phyloP scores from a whole-genome alignment of 2,329 filamentous ascomycete species.

The Pochonia chlamydosporia region DNA sequence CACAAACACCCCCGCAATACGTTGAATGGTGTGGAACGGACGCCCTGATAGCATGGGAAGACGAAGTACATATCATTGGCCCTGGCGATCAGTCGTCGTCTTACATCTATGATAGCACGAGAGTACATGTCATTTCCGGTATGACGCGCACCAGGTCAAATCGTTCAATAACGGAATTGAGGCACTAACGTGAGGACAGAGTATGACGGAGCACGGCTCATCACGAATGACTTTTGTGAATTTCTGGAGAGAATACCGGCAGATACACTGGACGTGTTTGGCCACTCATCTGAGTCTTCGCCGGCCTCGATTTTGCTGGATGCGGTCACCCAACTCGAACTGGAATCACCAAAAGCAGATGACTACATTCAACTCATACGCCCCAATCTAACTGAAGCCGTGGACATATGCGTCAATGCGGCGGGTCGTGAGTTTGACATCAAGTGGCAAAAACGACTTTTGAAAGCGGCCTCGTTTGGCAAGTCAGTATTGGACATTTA shows the following conservation, averaged over 20 bases:
- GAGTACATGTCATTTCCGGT: constrained; percentile 84
- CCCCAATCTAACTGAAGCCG: constrained; percentile 80
- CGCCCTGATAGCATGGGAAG: constrained; percentile 93
- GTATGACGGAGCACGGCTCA: constrained; percentile 77
- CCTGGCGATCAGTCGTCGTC: constrained; percentile 69
- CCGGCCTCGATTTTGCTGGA: constrained; percentile 90
- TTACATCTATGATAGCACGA: constrained; percentile 84
- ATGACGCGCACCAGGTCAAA: constrained; percentile 23
- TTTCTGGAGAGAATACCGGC: constrained; percentile 92
- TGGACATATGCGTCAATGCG: constrained; percentile 88
- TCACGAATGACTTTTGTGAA: constrained; percentile 93
- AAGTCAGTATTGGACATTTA: constrained; percentile 97
- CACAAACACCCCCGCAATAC: constrained; percentile 77
- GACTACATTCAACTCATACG: constrained; percentile 96
- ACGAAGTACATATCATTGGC: constrained; percentile 91
- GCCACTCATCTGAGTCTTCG: constrained; percentile 80
- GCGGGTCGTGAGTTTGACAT: constrained; percentile 86
- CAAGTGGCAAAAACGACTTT: constrained; percentile 88
- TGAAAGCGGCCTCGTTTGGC: constrained; percentile 96
- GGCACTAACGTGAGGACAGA: constrained; percentile 33
- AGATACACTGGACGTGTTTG: constrained; percentile 83
- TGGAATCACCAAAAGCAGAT: constrained; percentile 93
- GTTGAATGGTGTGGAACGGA: constrained; percentile 97
- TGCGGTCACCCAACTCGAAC: constrained; percentile 83
- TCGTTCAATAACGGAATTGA: not conserved